A percentile compares a stretch with the other conserved stretches of the same genome.
Conservation (phyloP, 805 yeast species). For the Yamadazyma sp. region DNA sequence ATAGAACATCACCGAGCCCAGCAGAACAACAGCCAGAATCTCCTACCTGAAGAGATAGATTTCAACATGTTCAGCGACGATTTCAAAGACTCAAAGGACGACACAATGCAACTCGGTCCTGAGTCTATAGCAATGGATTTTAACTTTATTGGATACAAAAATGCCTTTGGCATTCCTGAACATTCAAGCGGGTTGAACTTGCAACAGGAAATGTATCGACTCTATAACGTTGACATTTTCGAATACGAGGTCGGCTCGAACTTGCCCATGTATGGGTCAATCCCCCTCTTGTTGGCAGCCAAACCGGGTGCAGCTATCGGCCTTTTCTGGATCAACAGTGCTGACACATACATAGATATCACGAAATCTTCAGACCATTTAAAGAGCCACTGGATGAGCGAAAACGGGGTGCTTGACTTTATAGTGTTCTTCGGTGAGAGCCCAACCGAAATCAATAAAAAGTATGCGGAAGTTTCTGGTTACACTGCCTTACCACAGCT, state of each 20-base stretch:
- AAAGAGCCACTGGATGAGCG: conserved; percentile 90
- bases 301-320: conserved; percentile 63
- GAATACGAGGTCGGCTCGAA: conserved; percentile 84
- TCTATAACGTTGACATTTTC: conserved; percentile 92
- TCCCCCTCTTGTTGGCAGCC: conserved; percentile 81
- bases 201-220: conserved; percentile 70
- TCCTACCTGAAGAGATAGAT: conserved; percentile 58
- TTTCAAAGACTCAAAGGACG: conserved; percentile 65
- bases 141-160: conserved; percentile 54
- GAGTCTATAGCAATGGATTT: conserved; percentile 86
- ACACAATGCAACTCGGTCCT: conserved; percentile 77
- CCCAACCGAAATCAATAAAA: conserved; percentile 53
- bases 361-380: conserved; percentile 36
- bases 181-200: conserved; percentile 82
- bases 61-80: conserved; percentile 69
- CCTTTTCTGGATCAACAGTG: conserved; percentile 87
- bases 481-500: conserved; percentile 68
- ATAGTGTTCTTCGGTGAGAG: conserved; percentile 62
- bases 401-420: conserved; percentile 79
- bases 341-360: conserved; percentile 89
- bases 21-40: conserved; percentile 30
- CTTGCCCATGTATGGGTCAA: conserved; percentile 92
- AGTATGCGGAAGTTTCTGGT: conserved; percentile 75
- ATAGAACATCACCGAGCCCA: conserved; percentile 72
- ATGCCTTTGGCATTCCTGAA: conserved; percentile 94